Evolutionary conservation across 768 basidiomycete genomes (phyloP).

Genomic region (Coprinopsis strossmayeri): DNA sequence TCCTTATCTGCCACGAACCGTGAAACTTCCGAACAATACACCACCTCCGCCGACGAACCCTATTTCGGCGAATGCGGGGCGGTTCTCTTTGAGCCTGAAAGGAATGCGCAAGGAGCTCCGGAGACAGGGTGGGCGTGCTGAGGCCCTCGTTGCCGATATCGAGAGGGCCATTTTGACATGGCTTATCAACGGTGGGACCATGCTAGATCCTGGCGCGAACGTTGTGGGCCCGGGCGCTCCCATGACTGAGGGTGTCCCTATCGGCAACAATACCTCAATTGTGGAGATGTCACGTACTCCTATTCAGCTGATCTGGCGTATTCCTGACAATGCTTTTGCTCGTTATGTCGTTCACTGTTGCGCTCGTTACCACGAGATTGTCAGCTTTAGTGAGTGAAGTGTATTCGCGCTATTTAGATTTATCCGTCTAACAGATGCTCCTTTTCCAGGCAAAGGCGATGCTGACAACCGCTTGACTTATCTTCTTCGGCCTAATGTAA

Average conservation of each 20-base stretch:
- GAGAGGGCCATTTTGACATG: slow-evolving; percentile 60
- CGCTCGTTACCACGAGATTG: slow-evolving; percentile 70
- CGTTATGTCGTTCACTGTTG: slow-evolving; percentile 81
- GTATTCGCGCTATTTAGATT: not conserved
- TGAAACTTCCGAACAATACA: slow-evolving; percentile 40
- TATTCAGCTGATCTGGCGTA: slow-evolving; percentile 66
- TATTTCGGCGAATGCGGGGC: slow-evolving; percentile 58
- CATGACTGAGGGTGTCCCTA: slow-evolving; percentile 30
- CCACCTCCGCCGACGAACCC: slow-evolving; percentile 37
- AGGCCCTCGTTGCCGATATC: slow-evolving; percentile 59
- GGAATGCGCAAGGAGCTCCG: slow-evolving; percentile 68
- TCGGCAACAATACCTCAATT: slow-evolving; percentile 50
- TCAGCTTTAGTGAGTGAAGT: slow-evolving; percentile 66
- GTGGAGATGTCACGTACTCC: slow-evolving; percentile 64
- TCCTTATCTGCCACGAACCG: slow-evolving; percentile 55
- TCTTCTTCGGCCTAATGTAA: slow-evolving; percentile 72
- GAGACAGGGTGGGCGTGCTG: slow-evolving; percentile 49
- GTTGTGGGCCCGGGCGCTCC: slow-evolving; percentile 14
- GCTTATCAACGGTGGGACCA: slow-evolving; percentile 51
- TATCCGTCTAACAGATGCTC: too few species aligned
- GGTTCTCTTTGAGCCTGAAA: slow-evolving; percentile 70
- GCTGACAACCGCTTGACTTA: slow-evolving; percentile 63
- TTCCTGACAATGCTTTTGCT: slow-evolving; percentile 63
- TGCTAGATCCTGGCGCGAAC: slow-evolving; percentile 38
- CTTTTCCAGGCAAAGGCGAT: slow-evolving; percentile 46